Base-by-base conservation (phyloP, 768 basidiomycete species). In the Boletus subcaerulescens region DNA sequence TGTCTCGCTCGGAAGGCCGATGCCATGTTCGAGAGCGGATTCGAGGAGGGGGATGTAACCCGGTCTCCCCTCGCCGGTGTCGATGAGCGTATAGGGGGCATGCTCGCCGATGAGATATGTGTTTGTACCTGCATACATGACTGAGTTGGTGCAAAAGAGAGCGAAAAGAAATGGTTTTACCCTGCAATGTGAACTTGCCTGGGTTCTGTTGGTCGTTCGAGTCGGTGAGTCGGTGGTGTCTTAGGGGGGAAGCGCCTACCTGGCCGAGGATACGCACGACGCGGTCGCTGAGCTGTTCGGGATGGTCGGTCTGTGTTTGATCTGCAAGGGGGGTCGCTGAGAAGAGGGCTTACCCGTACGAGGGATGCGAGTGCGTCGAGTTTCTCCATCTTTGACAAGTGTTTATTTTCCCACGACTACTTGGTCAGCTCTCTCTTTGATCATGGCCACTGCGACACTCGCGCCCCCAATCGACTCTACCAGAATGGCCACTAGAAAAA, bases 121-220 rank as follows among this genome's bases (percentile, higher is more conserved):
- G 65, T 96, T 94, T 3, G 93, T 96, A 18, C 93, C 91, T 91
- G 50, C 5, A 6, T 8, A 4, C 18, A 5, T 1, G 17, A n/a
- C 15, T 55, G 12, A 43, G 50, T 33, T 10, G 11, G 13, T 5
- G 38, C 5, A 35, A 5, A 52, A n/a, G 42, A 15, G 39, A 10
- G 31, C n/a, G 17, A 45, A 14, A 9, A 32, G 40, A 44, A 3
- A 18, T 20, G 14, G 38, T 18, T 51, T 14, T 50, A 86, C 91
- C 93, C 76, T 94, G 91, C 0, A 96, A 76, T 0, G 92, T 93
- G 67, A 91, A 93, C 62, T 89, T 86, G 4, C 92, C 88, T 9
- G 93, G 91, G 64, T 96, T 95, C 89, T 93, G 60, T 22, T 44
- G 10, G 22, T 44, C 47, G 44, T 38, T 24, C 1, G 39, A 2